Base-by-base conservation (phyloP, 2,329 filamentous ascomycete genomes). In the Lachnellula suecica region DNA sequence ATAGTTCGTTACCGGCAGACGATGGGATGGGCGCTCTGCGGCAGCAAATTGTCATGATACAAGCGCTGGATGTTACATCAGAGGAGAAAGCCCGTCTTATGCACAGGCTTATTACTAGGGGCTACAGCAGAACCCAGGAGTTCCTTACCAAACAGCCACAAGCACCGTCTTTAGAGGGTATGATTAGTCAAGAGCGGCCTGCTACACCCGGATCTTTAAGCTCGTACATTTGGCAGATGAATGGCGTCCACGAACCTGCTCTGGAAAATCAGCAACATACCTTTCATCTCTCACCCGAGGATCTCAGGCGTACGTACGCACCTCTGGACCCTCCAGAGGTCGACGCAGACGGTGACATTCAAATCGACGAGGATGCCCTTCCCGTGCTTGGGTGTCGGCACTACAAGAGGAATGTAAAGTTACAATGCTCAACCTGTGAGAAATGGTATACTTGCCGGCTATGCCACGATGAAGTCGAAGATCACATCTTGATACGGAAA, bases 381-480 rank as follows among this genome's bases (percentile, higher is more conserved):
- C 75, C 72, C 3, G 73, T 77, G 25, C 72, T 97, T 4, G 94
- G 94, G 1, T 99, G 94, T 69, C 79, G 87, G 63, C 94, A 99
- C 71, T 99, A 99, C 70, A 90, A 89, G 66, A 85, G 94, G 58
- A 97, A 97, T 63, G 91, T 99, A 62, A 97, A 97, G 70, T 75
- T 97, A 29, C 92, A 99, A 72, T 99, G 94, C 70, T 90, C 83
- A 59, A 87, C 88, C 23, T 99, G 94, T 72, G 83, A 87, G 62
- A 86, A 82, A 64, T 99, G 94, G 94, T 95, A 97, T 66, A 89
- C 93, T 0, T 99, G 94, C 68, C 87, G 94, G 17, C 87, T 97
- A 66, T 99, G 94, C 66, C 94, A 99, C 66, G 91, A 99, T 68
- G 82, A 85, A 44, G 81, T 76, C 8, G 90, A 97, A 64, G 84